Evolutionary conservation across 257 asterid genomes (phyloP), one percentile per base, ranked within the genome.

Genomic region (Oldenlandia corymbosa): DNA sequence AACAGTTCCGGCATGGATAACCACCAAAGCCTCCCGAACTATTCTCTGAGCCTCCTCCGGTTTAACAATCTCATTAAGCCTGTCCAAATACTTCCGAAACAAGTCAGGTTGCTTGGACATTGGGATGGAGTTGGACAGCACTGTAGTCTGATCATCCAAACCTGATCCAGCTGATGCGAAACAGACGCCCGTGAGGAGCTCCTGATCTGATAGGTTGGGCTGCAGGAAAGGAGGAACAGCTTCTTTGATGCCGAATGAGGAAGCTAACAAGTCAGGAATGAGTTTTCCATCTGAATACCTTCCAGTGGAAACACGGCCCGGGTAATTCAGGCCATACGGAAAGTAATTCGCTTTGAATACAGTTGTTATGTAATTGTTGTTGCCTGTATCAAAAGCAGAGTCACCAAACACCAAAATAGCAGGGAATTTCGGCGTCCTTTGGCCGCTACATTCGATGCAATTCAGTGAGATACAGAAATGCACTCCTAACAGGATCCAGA

Each of bases 131-230:
- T 28, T 61, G 5, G 95, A 73, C 5, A 73, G 1, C 11, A 67
- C 20, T 2, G 95, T 72, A 0, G 98, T 91, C 26, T 78, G 51
- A 54, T 86, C 95, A 27, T 91, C 98, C 7, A 51, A 79, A 5
- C 97, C 97, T 4, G 95, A 87, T 13, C 88, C 97, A 5, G 90
- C 95, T 27, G 97, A 90, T 0, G 97, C 95, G 24, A 87, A 87
- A 68, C 82, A 76, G 46, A 85, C 97, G 5, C 97, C 94, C 0
- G 91, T 81, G 7, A 63, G 60, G 7, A 87, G 62, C 7, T 90
- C 90, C 1, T 73, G 21, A 12, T 82, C 77, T 0, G 95, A 73
- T 21, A 90, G 54, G 66, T 70, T 31, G 2, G 94, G 94, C 26
- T 76, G 78, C 69, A 90, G 73, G 73, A 76, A 83, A 2, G 95